phyloP scores from a whole-genome alignment of 176 grass and related monocot genomes.

The Carex parvula region DNA sequence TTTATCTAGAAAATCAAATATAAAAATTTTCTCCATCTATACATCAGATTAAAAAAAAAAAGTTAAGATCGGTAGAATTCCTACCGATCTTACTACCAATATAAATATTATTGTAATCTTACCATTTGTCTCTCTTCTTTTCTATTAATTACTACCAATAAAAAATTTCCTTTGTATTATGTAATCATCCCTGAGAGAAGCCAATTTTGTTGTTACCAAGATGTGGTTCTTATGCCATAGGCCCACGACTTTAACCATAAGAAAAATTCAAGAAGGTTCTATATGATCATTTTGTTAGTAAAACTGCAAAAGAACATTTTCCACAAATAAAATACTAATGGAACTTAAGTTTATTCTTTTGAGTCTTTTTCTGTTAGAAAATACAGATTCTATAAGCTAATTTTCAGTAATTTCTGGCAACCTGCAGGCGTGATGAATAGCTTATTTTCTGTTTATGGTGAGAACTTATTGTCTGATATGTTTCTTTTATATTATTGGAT shows the following conservation, averaged over 20 bases:
- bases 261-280: not conserved
- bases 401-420: constrained; percentile 29
- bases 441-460: constrained; percentile 97
- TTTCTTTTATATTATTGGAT: constrained; percentile 29
- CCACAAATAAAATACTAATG: not conserved
- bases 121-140: too few species aligned
- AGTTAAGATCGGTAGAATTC: too few species aligned
- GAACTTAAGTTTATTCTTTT: constrained; percentile 3
- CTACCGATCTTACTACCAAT: too few species aligned
- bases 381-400: constrained; percentile 9
- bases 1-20: too few species aligned
- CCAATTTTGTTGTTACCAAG: not conserved
- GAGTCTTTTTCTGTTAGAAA: constrained; percentile 17
- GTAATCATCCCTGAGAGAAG: not conserved
- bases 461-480: constrained; percentile 21
- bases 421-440: constrained; percentile 95
- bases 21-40: too few species aligned
- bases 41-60: too few species aligned
- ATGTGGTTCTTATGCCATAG: not conserved
- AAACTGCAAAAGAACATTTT: not conserved
- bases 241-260: not conserved
- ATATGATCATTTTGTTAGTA: not conserved
- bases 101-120: too few species aligned
- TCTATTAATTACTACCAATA: too few species aligned
- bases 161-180: too few species aligned